Conservation (phyloP, 208 protist genomes). For the Trypanosomatidae sp. region DNA sequence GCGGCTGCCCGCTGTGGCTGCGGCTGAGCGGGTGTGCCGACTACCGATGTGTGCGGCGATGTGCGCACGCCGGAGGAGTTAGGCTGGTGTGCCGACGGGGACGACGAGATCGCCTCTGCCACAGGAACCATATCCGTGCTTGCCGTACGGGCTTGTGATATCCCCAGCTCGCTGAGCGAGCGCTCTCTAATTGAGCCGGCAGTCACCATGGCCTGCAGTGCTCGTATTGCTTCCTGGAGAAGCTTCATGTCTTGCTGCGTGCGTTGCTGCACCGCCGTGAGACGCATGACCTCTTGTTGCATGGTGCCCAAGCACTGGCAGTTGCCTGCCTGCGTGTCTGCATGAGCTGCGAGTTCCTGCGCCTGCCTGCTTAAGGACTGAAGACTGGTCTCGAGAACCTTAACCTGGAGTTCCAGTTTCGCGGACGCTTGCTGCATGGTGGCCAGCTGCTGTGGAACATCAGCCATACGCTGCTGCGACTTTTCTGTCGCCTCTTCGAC, state of each 20-base stretch:
- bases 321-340: conserved; percentile 10
- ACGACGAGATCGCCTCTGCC: conserved; percentile 16
- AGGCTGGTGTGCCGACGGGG: conserved; percentile 25
- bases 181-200: not conserved
- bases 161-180: conserved; percentile 11
- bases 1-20: not conserved
- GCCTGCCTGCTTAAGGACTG: conserved; percentile 14
- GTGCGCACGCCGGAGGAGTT: not conserved
- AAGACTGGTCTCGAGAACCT: conserved; percentile 16
- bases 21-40: not conserved
- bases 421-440: conserved; percentile 1
- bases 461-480: conserved; percentile 2
- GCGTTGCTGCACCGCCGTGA: conserved; percentile 14
- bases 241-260: conserved; percentile 19
- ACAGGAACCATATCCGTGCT: conserved; percentile 28
- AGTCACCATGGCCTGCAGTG: conserved; percentile 1
- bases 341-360: conserved; percentile 9
- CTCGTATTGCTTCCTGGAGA: conserved; percentile 19
- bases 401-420: conserved; percentile 7
- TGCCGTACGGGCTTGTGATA: conserved; percentile 23
- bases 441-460: conserved; percentile 15
- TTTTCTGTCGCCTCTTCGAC: conserved; percentile 10
- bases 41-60: not conserved
- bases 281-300: conserved; percentile 21
- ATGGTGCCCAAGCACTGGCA: conserved; percentile 18